phyloP scores from a whole-genome alignment of 2,329 filamentous ascomycete genomes.

The Ascocoryne sarcoides region DNA sequence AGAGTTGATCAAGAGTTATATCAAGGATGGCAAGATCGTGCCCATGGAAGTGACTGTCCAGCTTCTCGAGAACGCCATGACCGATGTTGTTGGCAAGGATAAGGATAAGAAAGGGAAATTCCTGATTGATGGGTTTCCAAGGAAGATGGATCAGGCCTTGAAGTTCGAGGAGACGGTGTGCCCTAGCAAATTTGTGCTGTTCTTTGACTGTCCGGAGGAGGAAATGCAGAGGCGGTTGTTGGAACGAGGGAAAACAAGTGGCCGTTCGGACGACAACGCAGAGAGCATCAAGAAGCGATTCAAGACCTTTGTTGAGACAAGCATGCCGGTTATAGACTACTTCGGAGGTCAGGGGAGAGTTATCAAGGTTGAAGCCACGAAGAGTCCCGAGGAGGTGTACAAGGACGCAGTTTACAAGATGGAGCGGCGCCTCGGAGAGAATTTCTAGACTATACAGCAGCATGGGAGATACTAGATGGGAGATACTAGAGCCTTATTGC shows the following conservation, averaged over 20 bases:
- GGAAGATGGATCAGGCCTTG: conserved; percentile 93
- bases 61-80: conserved; percentile 90
- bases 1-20: conserved; percentile 84
- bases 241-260: conserved; percentile 86
- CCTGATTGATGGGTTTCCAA: conserved; percentile 74
- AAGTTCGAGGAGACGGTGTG: conserved; percentile 90
- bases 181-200: conserved; percentile 75
- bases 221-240: conserved; percentile 79
- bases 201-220: conserved; percentile 87
- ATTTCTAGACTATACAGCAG: conserved; percentile 33
- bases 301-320: conserved; percentile 86
- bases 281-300: conserved; percentile 97
- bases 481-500: too few relatives aligned
- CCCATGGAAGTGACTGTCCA: conserved; percentile 98
- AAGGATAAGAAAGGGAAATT: conserved; percentile 56
- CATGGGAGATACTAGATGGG: too few relatives aligned
- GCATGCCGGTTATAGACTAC: conserved; percentile 91
- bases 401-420: conserved; percentile 43
- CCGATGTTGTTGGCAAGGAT: conserved; percentile 49
- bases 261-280: conserved; percentile 84
- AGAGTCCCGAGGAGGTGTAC: conserved; percentile 54
- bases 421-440: conserved; percentile 38
- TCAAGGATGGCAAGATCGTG: conserved; percentile 90
- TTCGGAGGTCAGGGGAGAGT: conserved; percentile 71
- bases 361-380: conserved; percentile 68